Percentiles rank a stretch among this genome's conserved stretches.
phyloP scores from a whole-genome alignment of 768 basidiomycete species.

The Calvatia gigantea region DNA sequence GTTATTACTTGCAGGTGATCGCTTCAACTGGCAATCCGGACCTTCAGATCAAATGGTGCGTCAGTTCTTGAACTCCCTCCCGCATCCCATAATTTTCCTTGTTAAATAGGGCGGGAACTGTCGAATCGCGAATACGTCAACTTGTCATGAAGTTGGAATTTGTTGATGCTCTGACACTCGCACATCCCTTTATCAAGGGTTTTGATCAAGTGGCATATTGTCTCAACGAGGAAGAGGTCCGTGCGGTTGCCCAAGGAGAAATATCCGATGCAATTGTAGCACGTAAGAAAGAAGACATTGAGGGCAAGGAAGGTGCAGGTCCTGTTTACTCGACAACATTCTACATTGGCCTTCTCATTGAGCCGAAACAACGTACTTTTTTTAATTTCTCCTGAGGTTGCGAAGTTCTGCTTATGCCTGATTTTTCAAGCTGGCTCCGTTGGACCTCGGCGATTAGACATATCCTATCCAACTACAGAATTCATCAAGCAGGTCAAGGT shows the following conservation, averaged over 20 bases:
- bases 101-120: constrained; percentile 74
- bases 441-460: constrained; percentile 85
- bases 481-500: constrained; percentile 91
- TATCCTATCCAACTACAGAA: constrained; percentile 94
- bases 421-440: constrained; percentile 58
- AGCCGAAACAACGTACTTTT: constrained; percentile 77
- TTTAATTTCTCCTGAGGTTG: constrained; percentile 10
- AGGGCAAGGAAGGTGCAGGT: constrained; percentile 70
- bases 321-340: constrained; percentile 96
- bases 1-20: constrained; percentile 94
- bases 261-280: constrained; percentile 67
- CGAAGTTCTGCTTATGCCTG: constrained; percentile 4
- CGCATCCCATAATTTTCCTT: constrained; percentile 6
- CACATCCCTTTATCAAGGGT: constrained; percentile 94
- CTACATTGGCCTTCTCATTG: constrained; percentile 92
- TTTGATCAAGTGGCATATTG: constrained; percentile 89
- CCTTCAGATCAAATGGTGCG: constrained; percentile 91
- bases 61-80: constrained; percentile 2
- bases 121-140: constrained; percentile 93
- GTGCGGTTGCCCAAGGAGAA: constrained; percentile 85
- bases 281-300: constrained; percentile 75
- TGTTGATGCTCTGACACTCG: constrained; percentile 85
- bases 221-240: constrained; percentile 81
- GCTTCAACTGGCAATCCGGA: constrained; percentile 84
- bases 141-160: constrained; percentile 98